Conservation (phyloP, 805 yeast species). For the Yarrowia yakushimensis region DNA sequence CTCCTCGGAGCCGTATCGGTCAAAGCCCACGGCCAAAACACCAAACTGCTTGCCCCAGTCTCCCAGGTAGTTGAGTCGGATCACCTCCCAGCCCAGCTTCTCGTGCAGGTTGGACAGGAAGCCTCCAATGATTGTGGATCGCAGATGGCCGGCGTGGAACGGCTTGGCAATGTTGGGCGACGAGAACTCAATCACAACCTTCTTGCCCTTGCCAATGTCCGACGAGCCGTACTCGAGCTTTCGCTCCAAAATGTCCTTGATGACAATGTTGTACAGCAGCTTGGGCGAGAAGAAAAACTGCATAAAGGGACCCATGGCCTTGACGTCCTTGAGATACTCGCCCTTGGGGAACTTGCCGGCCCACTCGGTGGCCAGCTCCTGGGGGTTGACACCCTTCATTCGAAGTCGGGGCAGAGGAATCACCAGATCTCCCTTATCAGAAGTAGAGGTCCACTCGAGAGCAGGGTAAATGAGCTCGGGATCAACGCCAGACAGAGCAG, state of each 20-base stretch:
- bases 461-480: conserved; percentile 70
- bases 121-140: conserved; percentile 98
- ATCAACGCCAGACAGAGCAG: conserved; percentile 69
- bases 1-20: conserved; percentile 78
- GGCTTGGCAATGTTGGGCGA: conserved; percentile 99
- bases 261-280: conserved; percentile 62
- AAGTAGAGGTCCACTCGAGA: conserved; percentile 78
- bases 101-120: conserved; percentile 87
- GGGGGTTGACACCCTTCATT: conserved; percentile 79
- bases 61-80: conserved; percentile 90
- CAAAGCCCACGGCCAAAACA: conserved; percentile 86
- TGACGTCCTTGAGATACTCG: conserved; percentile 62
- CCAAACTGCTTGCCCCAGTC: conserved; percentile 99
- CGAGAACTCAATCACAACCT: conserved; percentile 79
- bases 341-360: conserved; percentile 73
- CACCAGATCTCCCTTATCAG: conserved; percentile 89
- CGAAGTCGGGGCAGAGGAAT: conserved; percentile 89
- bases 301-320: conserved; percentile 83
- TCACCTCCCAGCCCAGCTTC: conserved; percentile 87
- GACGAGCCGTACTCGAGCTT: conserved; percentile 63
- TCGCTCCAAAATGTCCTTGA: conserved; percentile 64
- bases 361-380: conserved; percentile 71
- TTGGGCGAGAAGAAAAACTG: conserved; percentile 79
- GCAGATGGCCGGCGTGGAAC: conserved; percentile 98
- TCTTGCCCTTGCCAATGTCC: conserved; percentile 70